Percentiles rank a stretch among this genome's conserved stretches.
phyloP scores from a whole-genome alignment of 345 rosid species.

The Boechera divaricarpa region DNA sequence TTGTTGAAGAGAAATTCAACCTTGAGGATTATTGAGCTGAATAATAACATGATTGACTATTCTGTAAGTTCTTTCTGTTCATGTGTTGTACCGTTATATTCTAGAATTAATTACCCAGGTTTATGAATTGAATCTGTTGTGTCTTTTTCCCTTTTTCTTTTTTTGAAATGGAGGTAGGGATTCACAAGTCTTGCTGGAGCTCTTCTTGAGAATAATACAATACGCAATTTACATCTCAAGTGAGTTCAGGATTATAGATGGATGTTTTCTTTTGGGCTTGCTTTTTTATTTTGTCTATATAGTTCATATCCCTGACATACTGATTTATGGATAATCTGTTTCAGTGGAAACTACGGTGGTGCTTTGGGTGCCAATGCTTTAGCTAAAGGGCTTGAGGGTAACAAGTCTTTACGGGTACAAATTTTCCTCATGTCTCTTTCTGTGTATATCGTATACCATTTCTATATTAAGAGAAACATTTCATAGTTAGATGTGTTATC shows the following conservation, averaged over 20 bases:
- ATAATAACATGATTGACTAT: constrained; percentile 96
- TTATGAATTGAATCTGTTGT: constrained; percentile 43
- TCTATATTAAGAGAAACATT: background rate
- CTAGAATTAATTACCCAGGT: constrained; percentile 23
- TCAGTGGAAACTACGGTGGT: constrained; percentile 96
- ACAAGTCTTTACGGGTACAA: constrained; percentile 80
- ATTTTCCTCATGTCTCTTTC: constrained; percentile 21
- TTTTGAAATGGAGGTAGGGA: constrained; percentile 78
- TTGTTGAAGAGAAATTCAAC: constrained; percentile 79
- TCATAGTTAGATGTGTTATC: constrained; percentile 13
- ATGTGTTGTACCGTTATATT: constrained; percentile 28
- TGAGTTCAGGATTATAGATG: constrained; percentile 44
- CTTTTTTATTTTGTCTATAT: constrained; percentile 18
- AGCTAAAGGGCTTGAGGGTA: constrained; percentile 89
- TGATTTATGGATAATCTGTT: constrained; percentile 34
- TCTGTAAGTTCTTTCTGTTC: constrained; percentile 63
- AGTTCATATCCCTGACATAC: constrained; percentile 26
- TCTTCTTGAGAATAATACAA: constrained; percentile 66
- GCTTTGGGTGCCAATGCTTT: constrained; percentile 95
- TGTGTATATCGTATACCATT: background rate
- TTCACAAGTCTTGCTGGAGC: constrained; percentile 94
- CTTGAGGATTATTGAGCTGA: constrained; percentile 82
- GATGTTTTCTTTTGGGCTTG: background rate
- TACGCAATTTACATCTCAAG: constrained; percentile 83
- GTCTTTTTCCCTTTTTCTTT: constrained; percentile 5